Evolutionary conservation across 805 yeast genomes (phyloP).

Genomic region (Metschnikowia orientalis): DNA sequence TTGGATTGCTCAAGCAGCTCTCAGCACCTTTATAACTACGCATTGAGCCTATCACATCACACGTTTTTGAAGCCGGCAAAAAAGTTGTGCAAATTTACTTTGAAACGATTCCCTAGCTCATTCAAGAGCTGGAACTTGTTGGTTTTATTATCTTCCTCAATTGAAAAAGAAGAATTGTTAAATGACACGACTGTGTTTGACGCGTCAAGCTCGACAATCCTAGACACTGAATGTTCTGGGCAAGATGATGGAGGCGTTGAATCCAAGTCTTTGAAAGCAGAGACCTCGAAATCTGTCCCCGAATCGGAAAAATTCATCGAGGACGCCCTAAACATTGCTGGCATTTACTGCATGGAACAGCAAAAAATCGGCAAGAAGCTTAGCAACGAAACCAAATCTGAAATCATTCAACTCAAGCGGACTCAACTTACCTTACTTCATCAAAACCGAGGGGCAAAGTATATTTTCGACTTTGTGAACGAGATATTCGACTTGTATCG

Average conservation of each 20-base stretch:
- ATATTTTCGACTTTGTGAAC: conserved; percentile 60
- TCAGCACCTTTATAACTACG: conserved; percentile 37
- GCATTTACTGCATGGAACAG: conserved; percentile 25
- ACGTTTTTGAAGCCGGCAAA: conserved; percentile 41
- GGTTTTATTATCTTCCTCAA: conserved; percentile 57
- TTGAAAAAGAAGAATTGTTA: conserved; percentile 42
- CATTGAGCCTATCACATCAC: conserved; percentile 43
- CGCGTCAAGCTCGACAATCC: neutral
- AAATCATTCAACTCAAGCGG: conserved; percentile 62
- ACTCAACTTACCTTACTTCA: conserved; percentile 72
- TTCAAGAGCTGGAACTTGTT: conserved; percentile 65
- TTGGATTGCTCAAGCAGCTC: conserved; percentile 33
- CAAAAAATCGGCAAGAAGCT: conserved; percentile 23
- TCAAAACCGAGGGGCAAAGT: conserved; percentile 49
- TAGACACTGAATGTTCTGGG: neutral
- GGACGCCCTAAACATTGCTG: conserved; percentile 46
- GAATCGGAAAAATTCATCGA: conserved; percentile 46
- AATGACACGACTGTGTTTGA: conserved; percentile 4
- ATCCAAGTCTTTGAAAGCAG: too few species aligned
- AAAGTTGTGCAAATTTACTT: conserved; percentile 44
- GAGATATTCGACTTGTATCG: conserved; percentile 60
- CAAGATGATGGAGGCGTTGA: conserved; percentile 2
- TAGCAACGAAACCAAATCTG: conserved; percentile 37
- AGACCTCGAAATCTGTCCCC: conserved; percentile 1
- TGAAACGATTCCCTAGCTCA: conserved; percentile 50